These are phyloP conservation scores for Neonectria ditissima DNA, from an alignment of 2,329 filamentous ascomycete genomes.

Conservation along the genomic window DNA sequence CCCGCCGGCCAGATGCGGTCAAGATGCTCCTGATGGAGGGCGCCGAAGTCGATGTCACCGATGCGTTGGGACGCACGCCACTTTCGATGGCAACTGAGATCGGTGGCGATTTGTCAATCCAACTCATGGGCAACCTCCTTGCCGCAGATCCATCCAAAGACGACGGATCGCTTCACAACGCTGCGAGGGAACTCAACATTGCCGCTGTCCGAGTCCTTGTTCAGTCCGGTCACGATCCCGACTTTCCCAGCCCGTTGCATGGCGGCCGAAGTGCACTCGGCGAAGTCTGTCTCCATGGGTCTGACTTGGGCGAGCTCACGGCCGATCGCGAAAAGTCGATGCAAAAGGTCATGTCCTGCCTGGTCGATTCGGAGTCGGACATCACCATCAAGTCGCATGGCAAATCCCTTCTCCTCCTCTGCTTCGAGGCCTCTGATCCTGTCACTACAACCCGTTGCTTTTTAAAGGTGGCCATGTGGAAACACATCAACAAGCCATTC, in stretches of 20 bases:
- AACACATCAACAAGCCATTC: slow-evolving; percentile 70
- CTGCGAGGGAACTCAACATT: slow-evolving; percentile 69
- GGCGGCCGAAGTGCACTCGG: slow-evolving; percentile 72
- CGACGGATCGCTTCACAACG: slow-evolving; percentile 76
- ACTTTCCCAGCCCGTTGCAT: slow-evolving; percentile 73
- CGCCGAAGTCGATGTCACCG: slow-evolving; percentile 69
- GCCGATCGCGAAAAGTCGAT: slow-evolving; percentile 63
- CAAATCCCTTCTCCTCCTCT: slow-evolving; percentile 70
- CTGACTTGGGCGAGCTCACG: slow-evolving; percentile 58
- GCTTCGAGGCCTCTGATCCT: slow-evolving; percentile 68
- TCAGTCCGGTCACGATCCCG: slow-evolving; percentile 70
- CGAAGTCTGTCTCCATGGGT: slow-evolving; percentile 70
- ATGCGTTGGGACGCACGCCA: slow-evolving; percentile 68
- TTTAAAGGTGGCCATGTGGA: slow-evolving; percentile 74
- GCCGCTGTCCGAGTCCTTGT: slow-evolving; percentile 68
- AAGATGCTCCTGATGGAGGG: slow-evolving; percentile 67
- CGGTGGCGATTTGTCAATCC: slow-evolving; percentile 64
- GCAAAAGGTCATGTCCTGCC: slow-evolving; percentile 67
- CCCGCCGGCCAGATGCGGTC: slow-evolving; percentile 67
- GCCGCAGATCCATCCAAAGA: slow-evolving; percentile 68
- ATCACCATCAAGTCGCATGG: slow-evolving; percentile 66
- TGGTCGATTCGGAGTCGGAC: slow-evolving; percentile 69
- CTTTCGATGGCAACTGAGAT: slow-evolving; percentile 69
- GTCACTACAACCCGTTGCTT: slow-evolving; percentile 67
- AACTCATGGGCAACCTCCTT: slow-evolving; percentile 67